Evolutionary conservation across 2,329 filamentous ascomycete genomes (phyloP), one percentile per base, ranked within the genome.

Genomic region (Paecilomyces sp.): DNA sequence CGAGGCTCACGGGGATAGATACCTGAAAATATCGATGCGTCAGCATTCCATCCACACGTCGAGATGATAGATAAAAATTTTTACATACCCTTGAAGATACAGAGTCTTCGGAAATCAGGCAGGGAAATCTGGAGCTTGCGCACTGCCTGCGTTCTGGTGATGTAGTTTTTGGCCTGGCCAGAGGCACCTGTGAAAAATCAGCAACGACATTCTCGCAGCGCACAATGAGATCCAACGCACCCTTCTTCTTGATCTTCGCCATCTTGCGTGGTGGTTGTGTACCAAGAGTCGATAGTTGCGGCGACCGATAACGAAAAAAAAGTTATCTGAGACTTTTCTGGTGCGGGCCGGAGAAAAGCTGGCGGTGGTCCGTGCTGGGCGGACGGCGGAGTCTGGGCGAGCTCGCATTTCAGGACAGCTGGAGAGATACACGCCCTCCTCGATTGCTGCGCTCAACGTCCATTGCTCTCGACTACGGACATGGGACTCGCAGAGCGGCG

Each of bases 1-100:
- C 94, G 87, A 64, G 94, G 94, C 82, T 99, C 94, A 71, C 94
- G 90, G 66, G 94, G 94, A 79, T 97, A 99, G 76, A 99, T 97
- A 70, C 92, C 83, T 84, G 24, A 34, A 60, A 55, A 54, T 59
- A 31, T 52, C 54, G 18, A 53, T 13, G 12, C 5, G 22, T 25
- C 8, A 59, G 41, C n/a, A 7, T 47, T 9, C 5, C n/a, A 9
- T 18, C 8, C 15, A 47, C 7, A 18, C 9, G 41, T 6, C 1
- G 8, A 9, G 6, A 50, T n/a, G 11, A 2, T 18, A n/a, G 11
- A 30, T 52, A 36, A 28, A 13, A 57, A 59, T 33, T 51, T 24
- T 34, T 22, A 28, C 63, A 13, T 71, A 82, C 84, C 94, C 82
- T 97, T 97, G 88, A 96, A 99, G 77, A 99, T 99, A 81, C 94